Evolutionary conservation across 2,329 filamentous ascomycete genomes (phyloP), one percentile per base, ranked within the genome.

Genomic region (Pseudogymnoascus sp.): DNA sequence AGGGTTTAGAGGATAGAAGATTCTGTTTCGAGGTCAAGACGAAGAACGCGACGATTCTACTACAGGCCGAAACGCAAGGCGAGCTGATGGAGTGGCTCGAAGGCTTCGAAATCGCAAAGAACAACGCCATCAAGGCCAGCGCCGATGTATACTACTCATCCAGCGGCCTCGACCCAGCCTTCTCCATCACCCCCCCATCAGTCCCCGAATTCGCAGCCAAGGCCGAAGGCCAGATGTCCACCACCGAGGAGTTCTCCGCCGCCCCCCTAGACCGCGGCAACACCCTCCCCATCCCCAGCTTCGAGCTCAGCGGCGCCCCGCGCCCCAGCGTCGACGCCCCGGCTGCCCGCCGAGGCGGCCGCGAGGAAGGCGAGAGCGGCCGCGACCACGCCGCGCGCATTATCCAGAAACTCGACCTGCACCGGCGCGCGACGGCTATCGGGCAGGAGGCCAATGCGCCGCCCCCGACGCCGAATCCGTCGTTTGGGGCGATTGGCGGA

Each of bases 1-100:
- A 8, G 24, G n/a, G 14, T 28, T 28, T 28, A 68, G 95, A 99
- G 76, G 95, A 99, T 71, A 86, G 95, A 40, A 85, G 95, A 14
- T 99, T 98, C 76, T 98, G 95, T 74, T 97, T 99, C 71, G 95
- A 99, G 76, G 89, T 99, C 71, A 99, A 98, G 80, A 99, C 95
- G 2, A 99, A 97, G 75, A 96, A 91, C 71, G 90, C 90, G 66
- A 95, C 88, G 60, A 87, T 96, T 66, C 79, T 97, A 64, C 81
- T 99, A 2, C 95, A 99, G 76, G 90, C 93, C 4, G 95, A 99
- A 74, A 96, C 91, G 0, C 95, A 99, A 73, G 81, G 79, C 60
- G 91, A 98, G 72, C 83, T 99, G n/a, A 92, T 90, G 64, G 90
- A 96, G 70, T 99, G 95, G 95, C 86, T 99, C 62, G 86, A 90